These are phyloP conservation scores for Jatropha podagrica DNA, from an alignment of 441 rosid genomes.

Conservation along the genomic window DNA sequence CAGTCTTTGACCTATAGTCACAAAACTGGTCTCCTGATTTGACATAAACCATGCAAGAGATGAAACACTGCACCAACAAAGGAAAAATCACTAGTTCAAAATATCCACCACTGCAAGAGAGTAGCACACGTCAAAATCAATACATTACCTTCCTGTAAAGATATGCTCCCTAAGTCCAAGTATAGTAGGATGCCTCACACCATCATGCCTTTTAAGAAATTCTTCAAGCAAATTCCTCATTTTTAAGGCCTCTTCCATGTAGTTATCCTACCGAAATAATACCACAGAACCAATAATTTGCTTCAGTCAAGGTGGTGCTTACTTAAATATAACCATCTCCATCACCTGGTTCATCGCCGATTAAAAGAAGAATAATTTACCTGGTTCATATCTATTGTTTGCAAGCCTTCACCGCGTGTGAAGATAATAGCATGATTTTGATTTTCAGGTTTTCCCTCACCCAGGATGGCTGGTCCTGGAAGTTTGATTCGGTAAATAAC, in stretches of 20 bases:
- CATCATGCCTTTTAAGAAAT: conserved; percentile 94
- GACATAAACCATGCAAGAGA: conserved; percentile 99
- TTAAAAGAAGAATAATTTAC: conserved; percentile 25
- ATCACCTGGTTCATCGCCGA: not conserved
- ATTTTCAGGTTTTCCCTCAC: conserved; percentile 99
- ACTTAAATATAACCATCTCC: conserved; percentile 3
- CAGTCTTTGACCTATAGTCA: conserved; percentile 96
- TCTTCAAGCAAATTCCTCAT: conserved; percentile 98
- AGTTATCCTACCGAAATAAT: conserved; percentile 70
- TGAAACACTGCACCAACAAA: conserved; percentile 80
- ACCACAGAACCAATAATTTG: conserved; percentile 16
- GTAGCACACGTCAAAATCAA: conserved; percentile 12
- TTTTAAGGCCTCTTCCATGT: conserved; percentile 99
- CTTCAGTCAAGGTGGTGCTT: conserved; percentile 14
- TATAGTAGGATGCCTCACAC: conserved; percentile 87
- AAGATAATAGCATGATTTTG: conserved; percentile 99
- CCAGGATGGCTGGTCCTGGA: conserved; percentile 98
- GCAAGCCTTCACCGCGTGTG: conserved; percentile 99
- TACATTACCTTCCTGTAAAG: conserved; percentile 92
- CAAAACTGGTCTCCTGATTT: conserved; percentile 99
- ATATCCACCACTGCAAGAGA: not conserved
- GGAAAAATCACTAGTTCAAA: conserved; percentile 16
- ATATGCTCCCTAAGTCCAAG: conserved; percentile 99
- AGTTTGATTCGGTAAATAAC: conserved; percentile 92
- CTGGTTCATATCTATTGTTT: conserved; percentile 99